Evolutionary conservation across 345 rosid species (phyloP).

Genomic region (Rhodamnia rubescens): DNA sequence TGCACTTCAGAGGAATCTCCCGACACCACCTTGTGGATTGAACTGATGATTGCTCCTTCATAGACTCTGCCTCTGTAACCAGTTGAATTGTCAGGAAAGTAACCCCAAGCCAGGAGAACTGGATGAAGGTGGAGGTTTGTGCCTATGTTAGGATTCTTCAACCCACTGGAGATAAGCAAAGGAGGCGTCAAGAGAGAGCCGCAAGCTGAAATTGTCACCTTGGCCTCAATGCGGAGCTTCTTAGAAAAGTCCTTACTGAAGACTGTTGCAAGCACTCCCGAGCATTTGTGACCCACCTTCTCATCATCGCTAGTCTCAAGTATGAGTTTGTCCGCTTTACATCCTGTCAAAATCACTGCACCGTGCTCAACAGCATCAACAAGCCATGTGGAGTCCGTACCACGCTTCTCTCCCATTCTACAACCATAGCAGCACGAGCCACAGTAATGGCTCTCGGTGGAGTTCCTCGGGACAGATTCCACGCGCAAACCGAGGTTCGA

Average conservation of each 20-base stretch:
- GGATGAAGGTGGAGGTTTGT: slow-evolving; percentile 9
- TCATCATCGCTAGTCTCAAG: neutral
- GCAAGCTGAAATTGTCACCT: slow-evolving; percentile 11
- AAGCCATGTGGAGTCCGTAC: slow-evolving; percentile 8
- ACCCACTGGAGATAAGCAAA: slow-evolving; percentile 8
- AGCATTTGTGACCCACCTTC: neutral
- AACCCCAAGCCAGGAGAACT: slow-evolving; percentile 6
- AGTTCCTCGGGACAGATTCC: slow-evolving; percentile 5
- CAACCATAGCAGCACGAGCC: slow-evolving; percentile 14
- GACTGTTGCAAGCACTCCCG: slow-evolving; percentile 2
- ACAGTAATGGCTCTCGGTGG: slow-evolving; percentile 7
- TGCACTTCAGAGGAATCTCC: slow-evolving; percentile 18
- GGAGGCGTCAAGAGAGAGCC: slow-evolving; percentile 12
- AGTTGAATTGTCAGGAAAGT: slow-evolving; percentile 4
- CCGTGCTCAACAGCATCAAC: slow-evolving; percentile 13
- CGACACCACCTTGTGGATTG: slow-evolving; percentile 33
- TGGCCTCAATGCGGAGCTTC: slow-evolving; percentile 8
- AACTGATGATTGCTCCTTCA: slow-evolving; percentile 64
- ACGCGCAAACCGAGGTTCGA: neutral
- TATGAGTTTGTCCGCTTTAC: slow-evolving; percentile 9
- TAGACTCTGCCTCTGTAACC: slow-evolving; percentile 1
- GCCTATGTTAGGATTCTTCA: slow-evolving; percentile 13
- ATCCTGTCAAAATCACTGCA: slow-evolving; percentile 8
- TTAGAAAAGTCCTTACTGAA: neutral
- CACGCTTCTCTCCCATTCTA: slow-evolving; percentile 5